Conservation (phyloP, 2,329 filamentous ascomycete genomes). For the Ophiostoma sp. region DNA sequence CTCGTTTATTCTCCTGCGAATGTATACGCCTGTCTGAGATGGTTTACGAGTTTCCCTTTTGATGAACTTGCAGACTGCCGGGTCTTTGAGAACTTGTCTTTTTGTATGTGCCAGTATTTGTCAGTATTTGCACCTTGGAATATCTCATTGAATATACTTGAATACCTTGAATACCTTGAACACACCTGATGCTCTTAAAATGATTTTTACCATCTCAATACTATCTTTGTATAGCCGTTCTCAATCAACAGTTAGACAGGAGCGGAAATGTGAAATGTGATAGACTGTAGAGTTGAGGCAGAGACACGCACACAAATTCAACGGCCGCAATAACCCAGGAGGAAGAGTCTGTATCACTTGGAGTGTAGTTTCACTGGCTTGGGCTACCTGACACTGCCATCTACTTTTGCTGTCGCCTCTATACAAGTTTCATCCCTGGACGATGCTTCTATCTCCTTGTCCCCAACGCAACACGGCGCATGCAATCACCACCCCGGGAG, state of each 20-base stretch:
- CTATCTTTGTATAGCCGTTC: neutral
- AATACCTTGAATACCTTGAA: too few species aligned
- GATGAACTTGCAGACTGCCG: neutral
- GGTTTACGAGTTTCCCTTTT: neutral
- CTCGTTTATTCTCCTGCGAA: neutral
- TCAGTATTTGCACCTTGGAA: too few species aligned
- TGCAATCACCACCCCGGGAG: neutral
- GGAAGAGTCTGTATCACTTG: neutral
- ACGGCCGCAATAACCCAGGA: conserved; percentile 4
- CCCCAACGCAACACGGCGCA: neutral
- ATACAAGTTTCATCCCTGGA: too few species aligned
- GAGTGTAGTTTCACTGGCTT: too few species aligned
- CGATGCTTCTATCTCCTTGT: too few species aligned
- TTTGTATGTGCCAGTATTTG: neutral
- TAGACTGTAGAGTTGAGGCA: neutral
- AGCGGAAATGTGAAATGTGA: neutral
- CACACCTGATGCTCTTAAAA: too few species aligned
- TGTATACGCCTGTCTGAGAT: neutral
- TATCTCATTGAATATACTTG: too few species aligned
- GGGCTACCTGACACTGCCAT: too few species aligned
- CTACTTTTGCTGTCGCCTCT: neutral
- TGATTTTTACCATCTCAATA: neutral
- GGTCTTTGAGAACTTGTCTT: neutral
- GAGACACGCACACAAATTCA: conserved; percentile 7
- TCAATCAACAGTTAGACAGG: neutral